phyloP scores from a whole-genome alignment of 208 protist species.

The Trypanosoma conorhini region DNA sequence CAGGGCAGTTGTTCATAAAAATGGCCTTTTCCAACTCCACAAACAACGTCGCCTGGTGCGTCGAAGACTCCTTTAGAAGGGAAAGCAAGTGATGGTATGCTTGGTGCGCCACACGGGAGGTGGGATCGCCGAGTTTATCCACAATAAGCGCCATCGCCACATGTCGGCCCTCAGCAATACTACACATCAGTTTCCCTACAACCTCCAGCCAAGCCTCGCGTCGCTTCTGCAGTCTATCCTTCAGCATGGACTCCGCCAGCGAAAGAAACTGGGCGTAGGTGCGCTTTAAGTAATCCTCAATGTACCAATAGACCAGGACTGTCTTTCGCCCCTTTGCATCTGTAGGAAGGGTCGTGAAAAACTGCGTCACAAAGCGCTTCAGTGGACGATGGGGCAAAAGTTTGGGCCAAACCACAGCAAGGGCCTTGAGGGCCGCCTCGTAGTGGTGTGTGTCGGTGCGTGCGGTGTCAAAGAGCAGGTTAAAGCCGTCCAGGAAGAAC shows the following conservation, averaged over 20 bases:
- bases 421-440: constrained; percentile 87
- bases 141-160: constrained; percentile 89
- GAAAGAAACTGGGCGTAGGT: constrained; percentile 90
- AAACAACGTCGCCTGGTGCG: constrained; percentile 82
- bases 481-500: constrained; percentile 91
- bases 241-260: constrained; percentile 87
- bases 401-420: constrained; percentile 87
- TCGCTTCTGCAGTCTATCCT: constrained; percentile 81
- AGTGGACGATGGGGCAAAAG: constrained; percentile 82
- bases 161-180: constrained; percentile 76
- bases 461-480: constrained; percentile 88
- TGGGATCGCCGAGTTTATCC: constrained; percentile 90
- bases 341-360: constrained; percentile 89
- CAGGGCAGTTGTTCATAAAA: constrained; percentile 90
- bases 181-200: constrained; percentile 83
- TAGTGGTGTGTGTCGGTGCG: constrained; percentile 91
- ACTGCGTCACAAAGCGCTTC: constrained; percentile 88
- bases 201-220: constrained; percentile 87
- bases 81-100: constrained; percentile 87
- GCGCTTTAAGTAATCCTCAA: constrained; percentile 92
- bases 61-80: constrained; percentile 86
- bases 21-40: constrained; percentile 90
- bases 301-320: constrained; percentile 89
- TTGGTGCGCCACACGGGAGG: constrained; percentile 70
- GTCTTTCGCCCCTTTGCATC: constrained; percentile 59